These are phyloP conservation scores for Picochlorum sp. DNA, from an alignment of 139 green algal species.

Conservation along the genomic window DNA sequence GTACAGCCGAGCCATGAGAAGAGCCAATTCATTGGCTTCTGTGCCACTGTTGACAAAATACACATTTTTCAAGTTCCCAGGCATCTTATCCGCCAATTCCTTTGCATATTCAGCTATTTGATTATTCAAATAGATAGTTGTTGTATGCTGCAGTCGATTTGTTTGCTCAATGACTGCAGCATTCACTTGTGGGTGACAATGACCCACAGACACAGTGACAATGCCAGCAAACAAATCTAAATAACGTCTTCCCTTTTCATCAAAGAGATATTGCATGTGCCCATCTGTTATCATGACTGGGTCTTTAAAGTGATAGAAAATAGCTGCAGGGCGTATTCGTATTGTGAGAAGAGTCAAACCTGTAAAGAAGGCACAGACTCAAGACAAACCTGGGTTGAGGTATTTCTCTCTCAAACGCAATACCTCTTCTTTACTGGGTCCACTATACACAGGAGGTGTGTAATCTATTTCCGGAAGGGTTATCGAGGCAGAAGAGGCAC, in stretches of 20 bases:
- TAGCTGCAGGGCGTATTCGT: slow-evolving; percentile 14
- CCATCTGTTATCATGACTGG: slow-evolving; percentile 90
- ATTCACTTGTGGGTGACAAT: slow-evolving; percentile 67
- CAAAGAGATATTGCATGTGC: slow-evolving; percentile 95
- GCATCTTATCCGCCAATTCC: slow-evolving; percentile 52
- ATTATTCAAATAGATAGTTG: slow-evolving; percentile 70
- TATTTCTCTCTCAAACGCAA: slow-evolving; percentile 59
- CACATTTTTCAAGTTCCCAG: slow-evolving; percentile 27
- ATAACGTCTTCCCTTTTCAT: slow-evolving; percentile 83
- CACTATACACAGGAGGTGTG: slow-evolving; percentile 62
- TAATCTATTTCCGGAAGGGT: slow-evolving; percentile 51
- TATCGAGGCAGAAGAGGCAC: not conserved
- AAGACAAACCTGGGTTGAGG: slow-evolving; percentile 65
- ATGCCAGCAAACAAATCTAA: slow-evolving; percentile 96
- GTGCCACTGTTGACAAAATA: slow-evolving; percentile 73
- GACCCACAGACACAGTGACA: slow-evolving; percentile 88
- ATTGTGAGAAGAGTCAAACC: not conserved
- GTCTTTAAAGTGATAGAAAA: slow-evolving; percentile 37
- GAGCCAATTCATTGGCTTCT: slow-evolving; percentile 84
- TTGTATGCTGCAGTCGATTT: slow-evolving; percentile 59
- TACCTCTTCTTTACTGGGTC: slow-evolving; percentile 75
- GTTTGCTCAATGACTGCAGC: slow-evolving; percentile 36
- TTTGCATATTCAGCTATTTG: slow-evolving; percentile 49
- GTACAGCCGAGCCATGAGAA: slow-evolving; percentile 58
- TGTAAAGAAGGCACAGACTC: not conserved